phyloP scores from a whole-genome alignment of 2,329 filamentous ascomycete genomes.

The Ceratocystiopsis sp. region DNA sequence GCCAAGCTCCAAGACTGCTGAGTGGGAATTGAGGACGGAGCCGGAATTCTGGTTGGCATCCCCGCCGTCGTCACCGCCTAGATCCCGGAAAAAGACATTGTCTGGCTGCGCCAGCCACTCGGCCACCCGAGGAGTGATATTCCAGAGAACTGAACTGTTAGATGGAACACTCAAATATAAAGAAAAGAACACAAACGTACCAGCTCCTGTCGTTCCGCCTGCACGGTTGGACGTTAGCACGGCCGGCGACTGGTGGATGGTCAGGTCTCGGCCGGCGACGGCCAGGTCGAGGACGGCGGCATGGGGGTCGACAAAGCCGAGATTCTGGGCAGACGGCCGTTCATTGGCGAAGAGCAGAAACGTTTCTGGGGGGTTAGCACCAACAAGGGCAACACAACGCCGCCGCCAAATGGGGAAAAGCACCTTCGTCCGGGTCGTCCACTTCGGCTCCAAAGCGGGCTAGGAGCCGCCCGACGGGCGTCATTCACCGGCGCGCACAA shows the following conservation, averaged over 20 bases:
- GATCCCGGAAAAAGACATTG: conserved; percentile 42
- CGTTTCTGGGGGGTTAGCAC: conserved; percentile 42
- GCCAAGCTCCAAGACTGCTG: conserved; percentile 64
- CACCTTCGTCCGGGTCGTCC: conserved; percentile 32
- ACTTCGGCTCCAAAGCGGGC: conserved; percentile 24
- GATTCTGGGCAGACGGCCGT: conserved; percentile 49
- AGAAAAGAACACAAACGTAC: conserved; percentile 12
- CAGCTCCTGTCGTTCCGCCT: conserved; percentile 38
- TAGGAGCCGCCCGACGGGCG: conserved; percentile 1
- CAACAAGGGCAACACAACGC: background rate
- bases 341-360: conserved; percentile 71
- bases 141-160: conserved; percentile 57
- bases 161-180: no score
- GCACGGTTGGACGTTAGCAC: conserved; percentile 61
- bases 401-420: background rate
- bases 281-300: conserved; percentile 44
- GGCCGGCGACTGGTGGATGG: conserved; percentile 67
- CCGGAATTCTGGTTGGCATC: conserved; percentile 20
- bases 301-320: conserved; percentile 70
- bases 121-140: conserved; percentile 69
- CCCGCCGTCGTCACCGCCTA: conserved; percentile 12
- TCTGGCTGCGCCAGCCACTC: conserved; percentile 51
- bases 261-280: conserved; percentile 52
- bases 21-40: conserved; percentile 28
- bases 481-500: background rate